Percentiles rank a stretch among this genome's conserved stretches.
These are phyloP conservation scores for Beauveria varroae DNA, from an alignment of 2,329 filamentous ascomycete genomes.

Conservation along the genomic window DNA sequence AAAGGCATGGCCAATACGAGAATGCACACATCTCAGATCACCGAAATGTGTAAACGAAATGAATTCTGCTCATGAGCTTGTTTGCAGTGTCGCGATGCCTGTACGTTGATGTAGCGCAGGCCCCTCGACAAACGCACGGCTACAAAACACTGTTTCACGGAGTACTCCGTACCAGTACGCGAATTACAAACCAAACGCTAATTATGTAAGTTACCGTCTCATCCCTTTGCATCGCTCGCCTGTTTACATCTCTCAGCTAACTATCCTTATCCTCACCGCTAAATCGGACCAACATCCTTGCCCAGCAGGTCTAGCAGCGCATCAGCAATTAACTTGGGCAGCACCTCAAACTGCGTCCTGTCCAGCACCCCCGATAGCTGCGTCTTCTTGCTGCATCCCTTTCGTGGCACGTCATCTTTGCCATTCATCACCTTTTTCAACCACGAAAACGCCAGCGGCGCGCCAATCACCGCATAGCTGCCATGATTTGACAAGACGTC, in stretches of 20 bases:
- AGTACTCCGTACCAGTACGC: too few relatives aligned
- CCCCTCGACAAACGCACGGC: too few relatives aligned
- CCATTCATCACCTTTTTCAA: not conserved
- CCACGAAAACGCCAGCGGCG: slow-evolving; percentile 7
- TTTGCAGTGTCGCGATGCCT: too few relatives aligned
- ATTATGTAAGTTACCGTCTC: too few relatives aligned
- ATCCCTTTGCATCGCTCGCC: too few relatives aligned
- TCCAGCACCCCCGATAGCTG: not conserved
- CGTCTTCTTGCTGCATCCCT: not conserved
- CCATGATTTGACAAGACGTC: slow-evolving; percentile 6
- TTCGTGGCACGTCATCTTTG: not conserved
- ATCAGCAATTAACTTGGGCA: not conserved
- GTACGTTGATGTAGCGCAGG: too few relatives aligned
- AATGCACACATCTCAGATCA: too few relatives aligned
- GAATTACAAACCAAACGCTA: too few relatives aligned
- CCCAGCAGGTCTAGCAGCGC: not conserved
- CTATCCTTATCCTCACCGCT: not conserved
- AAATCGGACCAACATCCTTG: not conserved
- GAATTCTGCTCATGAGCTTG: too few relatives aligned
- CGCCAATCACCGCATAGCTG: not conserved
- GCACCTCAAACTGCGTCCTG: not conserved
- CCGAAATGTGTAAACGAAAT: too few relatives aligned
- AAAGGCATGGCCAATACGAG: too few relatives aligned
- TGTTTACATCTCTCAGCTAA: not conserved
- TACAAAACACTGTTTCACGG: too few relatives aligned